These are phyloP conservation scores for Rutstroemia sp. DNA, from an alignment of 2,329 filamentous ascomycete genomes.

Conservation along the genomic window DNA sequence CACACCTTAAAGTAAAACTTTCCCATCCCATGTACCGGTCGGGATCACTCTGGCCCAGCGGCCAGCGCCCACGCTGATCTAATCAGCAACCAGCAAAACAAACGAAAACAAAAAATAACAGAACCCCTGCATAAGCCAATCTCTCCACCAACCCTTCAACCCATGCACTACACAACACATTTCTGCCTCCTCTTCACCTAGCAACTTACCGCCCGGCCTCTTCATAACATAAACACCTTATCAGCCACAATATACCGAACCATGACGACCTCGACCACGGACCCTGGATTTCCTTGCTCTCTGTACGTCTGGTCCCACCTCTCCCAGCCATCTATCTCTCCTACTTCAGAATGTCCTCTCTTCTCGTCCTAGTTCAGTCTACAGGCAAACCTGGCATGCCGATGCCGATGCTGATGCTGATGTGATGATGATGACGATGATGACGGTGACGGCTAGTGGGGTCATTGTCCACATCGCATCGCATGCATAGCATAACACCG, in stretches of 20 bases:
- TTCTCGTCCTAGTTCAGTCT: too few species aligned
- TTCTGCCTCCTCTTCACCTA: neutral
- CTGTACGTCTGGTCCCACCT: constrained; percentile 41
- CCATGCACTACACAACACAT: constrained; percentile 1
- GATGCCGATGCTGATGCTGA: too few species aligned
- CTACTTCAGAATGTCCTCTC: too few species aligned
- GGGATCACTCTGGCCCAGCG: neutral
- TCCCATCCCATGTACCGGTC: too few species aligned
- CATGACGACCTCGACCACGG: constrained; percentile 17
- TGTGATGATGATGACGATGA: too few species aligned
- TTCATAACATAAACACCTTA: neutral
- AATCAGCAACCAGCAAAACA: neutral
- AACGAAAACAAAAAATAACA: neutral
- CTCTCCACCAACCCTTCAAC: neutral
- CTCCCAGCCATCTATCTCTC: neutral
- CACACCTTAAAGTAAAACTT: too few species aligned
- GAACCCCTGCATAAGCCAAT: neutral
- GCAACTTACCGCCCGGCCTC: neutral
- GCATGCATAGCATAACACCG: constrained; percentile 13
- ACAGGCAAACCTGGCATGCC: too few species aligned
- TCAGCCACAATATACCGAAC: neutral
- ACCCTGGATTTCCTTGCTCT: constrained; percentile 53
- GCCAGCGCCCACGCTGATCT: neutral
- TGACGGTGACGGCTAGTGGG: too few species aligned
- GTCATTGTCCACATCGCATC: too few species aligned